A percentile compares a stretch with the other conserved stretches of the same genome.
These are phyloP conservation scores for Novakomyces olei DNA, from an alignment of 805 yeast genomes.

Conservation along the genomic window DNA sequence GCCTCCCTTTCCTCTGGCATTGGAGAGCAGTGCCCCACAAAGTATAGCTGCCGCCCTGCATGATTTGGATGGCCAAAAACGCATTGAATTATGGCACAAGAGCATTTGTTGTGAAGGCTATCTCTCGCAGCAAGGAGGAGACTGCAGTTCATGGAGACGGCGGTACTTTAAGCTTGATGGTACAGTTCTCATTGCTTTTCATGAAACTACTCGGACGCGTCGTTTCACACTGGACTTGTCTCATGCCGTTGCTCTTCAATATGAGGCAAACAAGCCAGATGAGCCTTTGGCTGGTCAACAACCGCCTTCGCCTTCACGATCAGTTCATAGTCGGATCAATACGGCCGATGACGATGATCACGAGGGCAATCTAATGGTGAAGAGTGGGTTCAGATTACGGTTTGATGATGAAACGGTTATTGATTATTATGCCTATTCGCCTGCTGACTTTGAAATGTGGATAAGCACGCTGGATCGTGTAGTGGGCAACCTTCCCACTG, in stretches of 20 bases:
- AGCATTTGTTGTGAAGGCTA: slow-evolving; percentile 25
- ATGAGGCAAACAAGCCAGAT: slow-evolving; percentile 13
- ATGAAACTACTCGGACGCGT: slow-evolving; percentile 37
- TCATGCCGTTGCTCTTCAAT: slow-evolving; percentile 14
- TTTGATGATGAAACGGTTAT: slow-evolving; percentile 67
- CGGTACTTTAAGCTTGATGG: slow-evolving; percentile 59
- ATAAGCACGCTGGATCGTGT: slow-evolving; percentile 31
- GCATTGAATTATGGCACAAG: slow-evolving; percentile 9
- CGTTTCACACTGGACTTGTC: slow-evolving; percentile 45
- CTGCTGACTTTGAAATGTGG: slow-evolving; percentile 44
- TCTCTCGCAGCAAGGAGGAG: slow-evolving; percentile 82
- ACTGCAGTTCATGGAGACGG: slow-evolving; percentile 48
- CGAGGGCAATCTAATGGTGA: slow-evolving; percentile 47
- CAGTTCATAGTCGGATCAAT: too few relatives aligned
- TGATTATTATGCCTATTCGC: slow-evolving; percentile 65
- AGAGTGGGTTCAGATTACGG: slow-evolving; percentile 51
- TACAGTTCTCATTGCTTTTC: slow-evolving; percentile 49
- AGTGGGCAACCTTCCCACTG: too few relatives aligned
- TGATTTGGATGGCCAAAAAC: too few relatives aligned
- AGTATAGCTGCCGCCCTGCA: neutral
- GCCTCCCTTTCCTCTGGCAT: slow-evolving; percentile 1
- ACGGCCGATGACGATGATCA: too few relatives aligned
- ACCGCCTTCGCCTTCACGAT: too few relatives aligned
- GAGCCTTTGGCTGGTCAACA: too few relatives aligned
- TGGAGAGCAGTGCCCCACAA: neutral